phyloP scores from a whole-genome alignment of 2,329 filamentous ascomycete genomes.

The Nemania abortiva region DNA sequence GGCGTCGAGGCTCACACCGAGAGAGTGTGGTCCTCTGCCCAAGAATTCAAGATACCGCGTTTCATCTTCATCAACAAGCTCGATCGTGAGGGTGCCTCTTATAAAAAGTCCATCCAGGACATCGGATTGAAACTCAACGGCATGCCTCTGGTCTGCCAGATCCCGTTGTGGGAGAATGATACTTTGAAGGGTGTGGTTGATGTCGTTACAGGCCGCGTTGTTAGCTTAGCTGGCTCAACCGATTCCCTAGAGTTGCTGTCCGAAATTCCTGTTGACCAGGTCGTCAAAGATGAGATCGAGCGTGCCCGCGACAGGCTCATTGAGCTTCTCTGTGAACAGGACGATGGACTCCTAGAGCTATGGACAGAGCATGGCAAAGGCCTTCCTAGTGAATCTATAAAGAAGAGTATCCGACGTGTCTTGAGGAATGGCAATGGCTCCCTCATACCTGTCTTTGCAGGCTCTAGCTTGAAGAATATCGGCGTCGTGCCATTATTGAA shows the following conservation, averaged over 20 bases:
- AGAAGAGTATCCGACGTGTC: slow-evolving; percentile 78
- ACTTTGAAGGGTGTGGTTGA: slow-evolving; percentile 87
- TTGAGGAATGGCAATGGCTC: slow-evolving; percentile 75
- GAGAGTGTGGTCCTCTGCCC: slow-evolving; percentile 93
- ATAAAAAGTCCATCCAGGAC: slow-evolving; percentile 86
- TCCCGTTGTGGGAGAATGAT: slow-evolving; percentile 92
- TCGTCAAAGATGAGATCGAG: slow-evolving; percentile 74
- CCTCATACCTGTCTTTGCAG: slow-evolving; percentile 89
- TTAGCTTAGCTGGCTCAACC: slow-evolving; percentile 73
- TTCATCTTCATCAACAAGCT: slow-evolving; percentile 88
- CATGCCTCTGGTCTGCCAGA: slow-evolving; percentile 92
- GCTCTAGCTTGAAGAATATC: slow-evolving; percentile 93
- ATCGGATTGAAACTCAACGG: slow-evolving; percentile 82
- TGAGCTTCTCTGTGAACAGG: slow-evolving; percentile 87
- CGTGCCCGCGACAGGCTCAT: slow-evolving; percentile 82
- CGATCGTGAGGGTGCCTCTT: slow-evolving; percentile 84
- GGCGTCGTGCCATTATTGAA: slow-evolving; percentile 93
- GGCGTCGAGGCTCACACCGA: slow-evolving; percentile 98
- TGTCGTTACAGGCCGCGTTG: slow-evolving; percentile 78
- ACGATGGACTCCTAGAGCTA: slow-evolving; percentile 85
- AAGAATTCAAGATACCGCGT: slow-evolving; percentile 84
- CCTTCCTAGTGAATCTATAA: slow-evolving; percentile 75
- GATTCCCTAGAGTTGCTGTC: slow-evolving; percentile 56
- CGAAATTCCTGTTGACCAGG: slow-evolving; percentile 63
- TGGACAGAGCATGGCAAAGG: slow-evolving; percentile 85